Conservation (phyloP, 2,329 filamentous ascomycete genomes). For the Fusarium burgessii region DNA sequence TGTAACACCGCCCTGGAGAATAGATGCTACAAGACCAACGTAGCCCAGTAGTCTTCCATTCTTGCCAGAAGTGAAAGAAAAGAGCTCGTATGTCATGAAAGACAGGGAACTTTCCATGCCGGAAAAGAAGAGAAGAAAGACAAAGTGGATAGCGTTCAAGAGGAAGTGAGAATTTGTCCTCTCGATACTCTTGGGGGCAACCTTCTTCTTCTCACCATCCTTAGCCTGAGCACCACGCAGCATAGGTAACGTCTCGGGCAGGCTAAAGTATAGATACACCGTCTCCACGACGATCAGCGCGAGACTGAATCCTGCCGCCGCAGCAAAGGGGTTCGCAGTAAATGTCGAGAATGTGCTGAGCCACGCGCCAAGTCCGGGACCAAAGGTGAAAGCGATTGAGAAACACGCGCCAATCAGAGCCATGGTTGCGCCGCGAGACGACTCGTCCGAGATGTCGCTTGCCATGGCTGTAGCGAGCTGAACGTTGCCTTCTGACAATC, state of each 20-base stretch:
- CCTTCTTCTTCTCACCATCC: slow-evolving; percentile 32
- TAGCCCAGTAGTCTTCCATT: slow-evolving; percentile 90
- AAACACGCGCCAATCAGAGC: slow-evolving; percentile 97
- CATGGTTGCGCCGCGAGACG: slow-evolving; percentile 89
- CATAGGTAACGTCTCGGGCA: slow-evolving; percentile 87
- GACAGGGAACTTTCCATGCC: slow-evolving; percentile 98
- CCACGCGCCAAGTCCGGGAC: slow-evolving; percentile 89
- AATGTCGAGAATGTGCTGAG: slow-evolving; percentile 82
- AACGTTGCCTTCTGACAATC: slow-evolving; percentile 95
- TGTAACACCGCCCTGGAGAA: slow-evolving; percentile 94
- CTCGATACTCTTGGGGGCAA: slow-evolving; percentile 48
- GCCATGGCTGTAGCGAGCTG: slow-evolving; percentile 97
- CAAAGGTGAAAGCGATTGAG: slow-evolving; percentile 96
- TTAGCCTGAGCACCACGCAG: slow-evolving; percentile 54
- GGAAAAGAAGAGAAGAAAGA: slow-evolving; percentile 96
- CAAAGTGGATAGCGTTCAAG: slow-evolving; percentile 87
- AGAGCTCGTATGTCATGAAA: slow-evolving; percentile 97
- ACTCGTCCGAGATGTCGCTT: slow-evolving; percentile 91
- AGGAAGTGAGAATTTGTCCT: slow-evolving; percentile 86
- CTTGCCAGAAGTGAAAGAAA: slow-evolving; percentile 80
- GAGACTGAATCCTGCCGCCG: slow-evolving; percentile 89
- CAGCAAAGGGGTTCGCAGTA: slow-evolving; percentile 91
- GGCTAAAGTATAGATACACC: slow-evolving; percentile 81
- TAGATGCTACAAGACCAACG: slow-evolving; percentile 88
- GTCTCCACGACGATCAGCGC: slow-evolving; percentile 89